phyloP scores from a whole-genome alignment of 495 filamentous ascomycete genomes.

The Pseudevernia furfuracea region DNA sequence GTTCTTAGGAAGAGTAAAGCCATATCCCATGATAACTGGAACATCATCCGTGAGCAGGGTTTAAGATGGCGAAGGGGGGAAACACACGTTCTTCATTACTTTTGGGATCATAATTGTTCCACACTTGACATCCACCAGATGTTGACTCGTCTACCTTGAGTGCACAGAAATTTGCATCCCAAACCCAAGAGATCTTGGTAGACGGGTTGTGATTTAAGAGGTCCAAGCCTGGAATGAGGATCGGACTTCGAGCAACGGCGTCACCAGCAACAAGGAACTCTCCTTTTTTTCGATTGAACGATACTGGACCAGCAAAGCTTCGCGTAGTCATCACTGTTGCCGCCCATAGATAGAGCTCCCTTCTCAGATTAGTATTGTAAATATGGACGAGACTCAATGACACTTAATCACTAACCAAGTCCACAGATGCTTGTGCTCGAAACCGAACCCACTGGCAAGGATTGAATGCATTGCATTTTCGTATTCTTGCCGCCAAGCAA shows the following conservation, averaged over 20 bases:
- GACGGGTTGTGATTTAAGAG: slow-evolving; percentile 51
- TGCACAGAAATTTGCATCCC: slow-evolving; percentile 39
- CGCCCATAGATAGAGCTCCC: slow-evolving; percentile 60
- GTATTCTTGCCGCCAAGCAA: slow-evolving; percentile 46
- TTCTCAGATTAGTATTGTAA: slow-evolving; percentile 25
- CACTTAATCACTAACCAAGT: slow-evolving; percentile 14
- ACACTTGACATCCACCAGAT: slow-evolving; percentile 46
- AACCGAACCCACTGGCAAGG: background rate
- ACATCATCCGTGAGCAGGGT: slow-evolving; percentile 3
- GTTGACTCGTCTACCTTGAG: slow-evolving; percentile 43
- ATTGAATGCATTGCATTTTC: slow-evolving; percentile 35
- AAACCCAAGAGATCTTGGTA: slow-evolving; percentile 55
- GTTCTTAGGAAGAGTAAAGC: slow-evolving; percentile 55
- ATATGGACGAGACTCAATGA: background rate
- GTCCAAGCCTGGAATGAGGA: slow-evolving; percentile 57
- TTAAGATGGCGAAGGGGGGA: background rate
- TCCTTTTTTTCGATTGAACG: slow-evolving; percentile 9
- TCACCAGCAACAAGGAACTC: background rate
- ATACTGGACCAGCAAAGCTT: slow-evolving; percentile 34
- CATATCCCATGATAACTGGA: slow-evolving; percentile 59
- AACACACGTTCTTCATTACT: slow-evolving; percentile 56
- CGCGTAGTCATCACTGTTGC: slow-evolving; percentile 56
- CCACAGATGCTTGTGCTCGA: slow-evolving; percentile 8
- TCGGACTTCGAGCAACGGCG: slow-evolving; percentile 26
- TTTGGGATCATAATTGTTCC: slow-evolving; percentile 63